Evolutionary conservation across 2,329 filamentous ascomycete genomes (phyloP).

Genomic region (Fusarium sp.): DNA sequence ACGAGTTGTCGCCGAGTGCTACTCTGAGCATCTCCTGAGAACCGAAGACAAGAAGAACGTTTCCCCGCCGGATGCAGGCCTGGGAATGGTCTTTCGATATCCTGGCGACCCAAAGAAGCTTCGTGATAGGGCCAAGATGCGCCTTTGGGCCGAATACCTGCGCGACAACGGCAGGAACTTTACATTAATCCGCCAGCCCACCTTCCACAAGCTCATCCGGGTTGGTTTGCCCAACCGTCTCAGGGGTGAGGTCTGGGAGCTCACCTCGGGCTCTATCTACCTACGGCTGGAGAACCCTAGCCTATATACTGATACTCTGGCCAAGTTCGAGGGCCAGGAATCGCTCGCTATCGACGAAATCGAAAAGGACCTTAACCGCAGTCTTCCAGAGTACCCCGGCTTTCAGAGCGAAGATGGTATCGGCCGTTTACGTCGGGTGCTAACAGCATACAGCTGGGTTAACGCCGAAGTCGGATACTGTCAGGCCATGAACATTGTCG

Average conservation of each 20-base stretch:
- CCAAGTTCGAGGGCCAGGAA: constrained; percentile 84
- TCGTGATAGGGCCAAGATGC: constrained; percentile 95
- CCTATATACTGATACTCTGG: constrained; percentile 84
- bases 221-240: constrained; percentile 94
- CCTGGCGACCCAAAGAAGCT: constrained; percentile 95
- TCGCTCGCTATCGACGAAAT: constrained; percentile 99
- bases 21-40: constrained; percentile 85
- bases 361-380: constrained; percentile 97
- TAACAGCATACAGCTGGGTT: constrained; percentile 98
- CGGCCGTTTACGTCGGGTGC: constrained; percentile 84
- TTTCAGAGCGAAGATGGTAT: constrained; percentile 98
- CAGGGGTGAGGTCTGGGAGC: constrained; percentile 94
- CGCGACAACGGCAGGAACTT: constrained; percentile 94
- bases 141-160: constrained; percentile 96
- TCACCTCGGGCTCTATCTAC: constrained; percentile 92
- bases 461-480: constrained; percentile 97
- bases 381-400: constrained; percentile 94
- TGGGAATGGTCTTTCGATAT: constrained; percentile 93
- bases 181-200: constrained; percentile 92
- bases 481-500: constrained; percentile 99
- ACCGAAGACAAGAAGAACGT: constrained; percentile 71
- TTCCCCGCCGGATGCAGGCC: constrained; percentile 82
- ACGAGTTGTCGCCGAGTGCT: constrained; percentile 83
- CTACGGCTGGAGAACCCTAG: constrained; percentile 87
- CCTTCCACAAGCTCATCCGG: constrained; percentile 96